Percentiles rank a stretch among this genome's conserved stretches.
phyloP scores from a whole-genome alignment of 345 rosid genomes.

The Gossypium raimondii region DNA sequence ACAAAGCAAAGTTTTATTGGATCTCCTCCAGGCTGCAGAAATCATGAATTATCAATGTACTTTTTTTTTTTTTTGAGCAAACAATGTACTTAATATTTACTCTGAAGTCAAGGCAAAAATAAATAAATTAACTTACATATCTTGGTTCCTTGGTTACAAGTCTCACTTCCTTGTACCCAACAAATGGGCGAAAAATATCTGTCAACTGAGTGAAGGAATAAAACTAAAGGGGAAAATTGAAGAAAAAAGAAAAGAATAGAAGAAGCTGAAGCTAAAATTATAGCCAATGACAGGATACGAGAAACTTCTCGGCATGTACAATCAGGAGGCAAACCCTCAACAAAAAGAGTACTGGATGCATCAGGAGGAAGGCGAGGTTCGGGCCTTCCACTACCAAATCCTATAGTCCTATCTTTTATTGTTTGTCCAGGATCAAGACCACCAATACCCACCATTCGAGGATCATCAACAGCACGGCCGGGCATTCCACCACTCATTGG shows the following conservation, averaged over 20 bases:
- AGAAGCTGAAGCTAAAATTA: neutral
- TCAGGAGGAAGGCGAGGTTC: slow-evolving; percentile 59
- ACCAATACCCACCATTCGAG: slow-evolving; percentile 30
- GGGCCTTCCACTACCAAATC: slow-evolving; percentile 41
- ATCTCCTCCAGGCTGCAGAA: slow-evolving; percentile 57
- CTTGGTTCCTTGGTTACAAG: slow-evolving; percentile 63
- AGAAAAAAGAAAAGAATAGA: neutral
- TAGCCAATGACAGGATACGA: slow-evolving; percentile 45
- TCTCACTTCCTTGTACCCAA: slow-evolving; percentile 72
- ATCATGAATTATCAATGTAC: slow-evolving; percentile 9
- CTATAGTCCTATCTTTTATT: slow-evolving; percentile 38
- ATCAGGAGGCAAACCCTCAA: slow-evolving; percentile 60
- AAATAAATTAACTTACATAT: slow-evolving; percentile 36
- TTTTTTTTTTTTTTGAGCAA: no score
- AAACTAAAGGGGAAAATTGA: neutral
- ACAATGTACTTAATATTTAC: neutral
- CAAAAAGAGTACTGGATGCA: slow-evolving; percentile 55
- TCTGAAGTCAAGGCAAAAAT: neutral
- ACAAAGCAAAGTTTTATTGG: slow-evolving; percentile 60
- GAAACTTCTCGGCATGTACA: slow-evolving; percentile 55
- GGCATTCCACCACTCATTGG: slow-evolving; percentile 33
- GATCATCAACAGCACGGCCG: slow-evolving; percentile 39
- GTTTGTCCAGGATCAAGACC: slow-evolving; percentile 35
- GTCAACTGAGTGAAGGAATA: slow-evolving; percentile 36
- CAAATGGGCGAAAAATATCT: slow-evolving; percentile 74